Evolutionary conservation across 805 yeast genomes (phyloP).

Genomic region (Pichia heedii): DNA sequence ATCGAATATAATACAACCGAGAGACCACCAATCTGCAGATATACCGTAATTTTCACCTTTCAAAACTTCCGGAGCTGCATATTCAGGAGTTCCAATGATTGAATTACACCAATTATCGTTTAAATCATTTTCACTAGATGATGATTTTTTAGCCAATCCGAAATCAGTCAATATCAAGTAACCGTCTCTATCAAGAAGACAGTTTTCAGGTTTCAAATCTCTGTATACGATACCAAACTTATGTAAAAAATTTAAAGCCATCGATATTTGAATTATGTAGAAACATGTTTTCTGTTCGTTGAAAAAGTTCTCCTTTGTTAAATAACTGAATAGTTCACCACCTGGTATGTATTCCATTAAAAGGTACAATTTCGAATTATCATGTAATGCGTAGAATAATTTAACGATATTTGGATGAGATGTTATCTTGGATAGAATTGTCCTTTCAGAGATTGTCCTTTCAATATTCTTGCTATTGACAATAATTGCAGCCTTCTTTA

Average conservation of each 20-base stretch:
- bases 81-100: conserved; percentile 69
- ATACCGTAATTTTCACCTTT: conserved; percentile 68
- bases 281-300: conserved; percentile 58
- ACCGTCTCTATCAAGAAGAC: conserved; percentile 63
- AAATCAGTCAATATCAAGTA: conserved; percentile 79
- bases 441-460: conserved; percentile 68
- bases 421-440: conserved; percentile 51
- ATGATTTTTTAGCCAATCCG: conserved; percentile 54
- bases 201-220: conserved; percentile 85
- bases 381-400: conserved; percentile 78
- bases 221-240: conserved; percentile 73
- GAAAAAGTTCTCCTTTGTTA: conserved; percentile 35
- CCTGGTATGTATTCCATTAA: conserved; percentile 83
- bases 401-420: conserved; percentile 79
- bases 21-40: conserved; percentile 83
- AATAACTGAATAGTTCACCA: conserved; percentile 68
- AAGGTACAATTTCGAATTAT: conserved; percentile 58
- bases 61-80: conserved; percentile 82
- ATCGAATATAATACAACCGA: conserved; percentile 73
- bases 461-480: conserved; percentile 46
- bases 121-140: conserved; percentile 20
- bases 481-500: conserved; percentile 67
- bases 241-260: conserved; percentile 69
- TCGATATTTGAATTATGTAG: conserved; percentile 72
- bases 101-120: conserved; percentile 40